These are phyloP conservation scores for Zygoascus sp. DNA, from an alignment of 1,139 yeast genomes.

Conservation along the genomic window DNA sequence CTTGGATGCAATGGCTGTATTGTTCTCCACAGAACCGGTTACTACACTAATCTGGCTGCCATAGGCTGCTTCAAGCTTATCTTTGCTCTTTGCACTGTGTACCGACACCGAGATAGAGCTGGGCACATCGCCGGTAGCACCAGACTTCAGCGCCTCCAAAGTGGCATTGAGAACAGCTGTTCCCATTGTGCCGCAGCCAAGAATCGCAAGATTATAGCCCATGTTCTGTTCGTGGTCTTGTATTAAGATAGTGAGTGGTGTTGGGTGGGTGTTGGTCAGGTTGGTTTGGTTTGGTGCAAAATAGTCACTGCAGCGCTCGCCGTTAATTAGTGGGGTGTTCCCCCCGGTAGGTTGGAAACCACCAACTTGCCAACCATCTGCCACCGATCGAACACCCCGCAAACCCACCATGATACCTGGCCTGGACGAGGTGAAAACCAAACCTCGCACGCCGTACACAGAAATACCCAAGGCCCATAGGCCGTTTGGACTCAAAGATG, in stretches of 20 bases:
- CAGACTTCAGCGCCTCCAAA: constrained; percentile 33
- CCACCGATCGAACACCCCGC: no score
- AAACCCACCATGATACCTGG: constrained; percentile 16
- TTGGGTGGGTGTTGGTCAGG: not conserved
- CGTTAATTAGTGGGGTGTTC: not conserved
- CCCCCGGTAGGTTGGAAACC: not conserved
- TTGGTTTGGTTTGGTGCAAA: not conserved
- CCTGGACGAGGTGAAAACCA: constrained; percentile 20
- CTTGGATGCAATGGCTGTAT: constrained; percentile 52
- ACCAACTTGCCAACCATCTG: not conserved
- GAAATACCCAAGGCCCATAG: constrained; percentile 23
- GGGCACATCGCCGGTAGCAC: constrained; percentile 53
- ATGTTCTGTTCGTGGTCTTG: no score
- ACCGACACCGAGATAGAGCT: constrained; percentile 57
- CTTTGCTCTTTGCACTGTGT: constrained; percentile 49
- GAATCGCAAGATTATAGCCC: constrained; percentile 64
- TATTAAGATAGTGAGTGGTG: not conserved
- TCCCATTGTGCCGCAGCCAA: constrained; percentile 97
- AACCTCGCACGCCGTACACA: constrained; percentile 17
- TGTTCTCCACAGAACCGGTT: constrained; percentile 41
- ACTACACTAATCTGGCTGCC: constrained; percentile 51
- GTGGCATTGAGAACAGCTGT: constrained; percentile 90
- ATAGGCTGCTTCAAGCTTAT: constrained; percentile 43
- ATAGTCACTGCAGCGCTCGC: not conserved
- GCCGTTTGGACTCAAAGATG: constrained; percentile 35